Conservation (phyloP, 208 protist genomes). For the Trypanosoma lewisi region DNA sequence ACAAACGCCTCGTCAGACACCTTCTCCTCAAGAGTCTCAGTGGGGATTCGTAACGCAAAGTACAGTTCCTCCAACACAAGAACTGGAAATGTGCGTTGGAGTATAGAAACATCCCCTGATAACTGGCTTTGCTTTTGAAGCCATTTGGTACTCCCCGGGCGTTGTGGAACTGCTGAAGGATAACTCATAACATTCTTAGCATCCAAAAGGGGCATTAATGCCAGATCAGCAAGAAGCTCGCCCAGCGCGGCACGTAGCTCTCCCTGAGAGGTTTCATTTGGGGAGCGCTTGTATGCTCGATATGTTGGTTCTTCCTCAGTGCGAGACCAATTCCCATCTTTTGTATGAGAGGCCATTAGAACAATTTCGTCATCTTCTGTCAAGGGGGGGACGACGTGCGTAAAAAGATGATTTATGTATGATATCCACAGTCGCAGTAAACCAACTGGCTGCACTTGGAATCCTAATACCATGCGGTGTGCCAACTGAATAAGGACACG, state of each 20-base stretch:
- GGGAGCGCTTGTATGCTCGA: slow-evolving; percentile 11
- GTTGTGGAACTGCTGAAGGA: slow-evolving; percentile 18
- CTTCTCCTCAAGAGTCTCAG: background rate
- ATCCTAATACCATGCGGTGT: slow-evolving; percentile 67
- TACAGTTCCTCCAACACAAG: slow-evolving; percentile 59
- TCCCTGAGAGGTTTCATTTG: slow-evolving; percentile 47
- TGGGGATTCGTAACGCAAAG: slow-evolving; percentile 37
- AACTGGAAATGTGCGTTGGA: slow-evolving; percentile 54
- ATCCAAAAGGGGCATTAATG: slow-evolving; percentile 52
- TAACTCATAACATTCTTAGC: slow-evolving; percentile 16
- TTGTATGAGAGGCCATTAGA: slow-evolving; percentile 41
- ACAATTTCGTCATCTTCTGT: slow-evolving; percentile 43
- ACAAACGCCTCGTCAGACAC: background rate
- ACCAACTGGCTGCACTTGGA: slow-evolving; percentile 36
- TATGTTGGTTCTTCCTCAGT: background rate
- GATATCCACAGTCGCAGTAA: slow-evolving; percentile 73
- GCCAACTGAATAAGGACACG: slow-evolving; percentile 42
- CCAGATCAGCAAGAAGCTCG: slow-evolving; percentile 66
- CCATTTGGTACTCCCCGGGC: slow-evolving; percentile 17
- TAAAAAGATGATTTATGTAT: slow-evolving; percentile 68
- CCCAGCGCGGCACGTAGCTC: slow-evolving; percentile 60
- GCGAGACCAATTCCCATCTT: background rate
- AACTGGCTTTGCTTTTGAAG: background rate
- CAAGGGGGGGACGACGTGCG: slow-evolving; percentile 54
- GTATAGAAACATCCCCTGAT: slow-evolving; percentile 22